These are phyloP conservation scores for Spergularia marina DNA, from an alignment of 148 eudicot genomes.

Conservation along the genomic window DNA sequence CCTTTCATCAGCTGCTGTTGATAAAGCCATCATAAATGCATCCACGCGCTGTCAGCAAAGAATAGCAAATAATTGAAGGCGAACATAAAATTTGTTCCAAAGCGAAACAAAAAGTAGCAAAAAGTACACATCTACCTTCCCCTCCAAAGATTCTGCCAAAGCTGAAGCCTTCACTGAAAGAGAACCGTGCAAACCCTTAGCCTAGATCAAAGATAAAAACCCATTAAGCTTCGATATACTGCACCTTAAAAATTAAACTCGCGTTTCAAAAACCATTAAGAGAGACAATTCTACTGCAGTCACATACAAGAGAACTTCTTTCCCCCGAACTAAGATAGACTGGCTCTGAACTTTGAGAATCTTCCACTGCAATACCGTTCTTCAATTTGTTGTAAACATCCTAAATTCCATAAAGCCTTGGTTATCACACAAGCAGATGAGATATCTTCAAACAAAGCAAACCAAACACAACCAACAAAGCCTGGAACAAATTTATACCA, in stretches of 20 bases:
- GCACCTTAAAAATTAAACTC: not conserved
- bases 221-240: constrained; percentile 17
- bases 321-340: constrained; percentile 63
- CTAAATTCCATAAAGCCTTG: constrained; percentile 35
- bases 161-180: constrained; percentile 66
- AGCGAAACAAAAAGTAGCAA: not conserved
- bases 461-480: not conserved
- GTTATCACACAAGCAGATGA: not conserved
- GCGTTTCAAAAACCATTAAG: not conserved
- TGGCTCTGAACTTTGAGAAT: constrained; percentile 53
- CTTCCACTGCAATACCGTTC: constrained; percentile 81
- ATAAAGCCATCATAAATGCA: constrained; percentile 64
- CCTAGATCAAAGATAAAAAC: constrained; percentile 41
- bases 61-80: not conserved
- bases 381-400: constrained; percentile 74
- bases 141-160: constrained; percentile 80
- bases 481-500: constrained; percentile 43
- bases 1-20: constrained; percentile 81
- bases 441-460: not conserved
- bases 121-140: constrained; percentile 52
- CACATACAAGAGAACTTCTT: constrained; percentile 66
- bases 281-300: constrained; percentile 7
- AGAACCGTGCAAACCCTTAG: constrained; percentile 65
- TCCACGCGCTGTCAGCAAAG: constrained; percentile 63
- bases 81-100: not conserved